phyloP scores from a whole-genome alignment of 208 protist species.

The Naegleria fowleri region DNA sequence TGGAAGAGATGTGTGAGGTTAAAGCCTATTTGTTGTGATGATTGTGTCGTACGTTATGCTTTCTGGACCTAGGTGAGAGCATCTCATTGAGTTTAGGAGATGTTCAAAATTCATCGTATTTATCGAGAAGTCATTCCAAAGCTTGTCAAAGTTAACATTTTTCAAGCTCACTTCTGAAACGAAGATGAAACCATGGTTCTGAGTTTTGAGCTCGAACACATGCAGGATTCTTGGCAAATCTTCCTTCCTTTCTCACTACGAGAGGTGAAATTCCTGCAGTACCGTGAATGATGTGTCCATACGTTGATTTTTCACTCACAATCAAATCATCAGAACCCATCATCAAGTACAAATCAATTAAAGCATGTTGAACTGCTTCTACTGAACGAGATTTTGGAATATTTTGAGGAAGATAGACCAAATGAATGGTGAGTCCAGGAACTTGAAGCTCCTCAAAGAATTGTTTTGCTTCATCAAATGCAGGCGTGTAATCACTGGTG shows the following conservation, averaged over 20 bases:
- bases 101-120: no score
- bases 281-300: not conserved
- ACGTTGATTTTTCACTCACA: conserved; percentile 13
- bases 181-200: not conserved
- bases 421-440: not conserved
- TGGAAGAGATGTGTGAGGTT: no score
- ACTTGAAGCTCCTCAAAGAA: not conserved
- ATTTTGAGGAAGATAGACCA: not conserved
- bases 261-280: not conserved
- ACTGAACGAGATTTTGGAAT: not conserved
- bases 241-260: not conserved
- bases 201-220: not conserved
- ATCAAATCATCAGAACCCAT: not conserved
- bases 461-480: not conserved
- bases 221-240: not conserved
- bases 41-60: no score
- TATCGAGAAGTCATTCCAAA: no score
- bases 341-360: not conserved
- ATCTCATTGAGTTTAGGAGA: no score
- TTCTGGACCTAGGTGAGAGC: no score
- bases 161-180: not conserved
- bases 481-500: not conserved
- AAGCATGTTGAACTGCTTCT: not conserved
- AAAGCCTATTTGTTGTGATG: no score
- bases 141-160: not conserved